Evolutionary conservation across 2,329 filamentous ascomycete genomes (phyloP), one percentile per base, ranked within the genome.

Genomic region (Dothistroma pini): DNA sequence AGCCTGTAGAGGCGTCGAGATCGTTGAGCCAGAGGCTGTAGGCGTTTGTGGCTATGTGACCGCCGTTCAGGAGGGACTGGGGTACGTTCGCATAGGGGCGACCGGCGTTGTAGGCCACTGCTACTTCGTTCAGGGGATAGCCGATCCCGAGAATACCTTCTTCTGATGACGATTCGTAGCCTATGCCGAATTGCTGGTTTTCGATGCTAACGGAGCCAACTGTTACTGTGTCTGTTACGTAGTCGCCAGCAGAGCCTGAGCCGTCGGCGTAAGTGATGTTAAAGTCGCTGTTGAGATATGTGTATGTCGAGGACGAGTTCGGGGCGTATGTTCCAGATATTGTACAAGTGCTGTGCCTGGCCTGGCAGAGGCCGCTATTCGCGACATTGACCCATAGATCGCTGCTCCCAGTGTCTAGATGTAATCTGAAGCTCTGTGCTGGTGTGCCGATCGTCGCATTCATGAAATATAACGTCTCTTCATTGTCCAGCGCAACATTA

Each of bases 181-280:
- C 89, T 63, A 93, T 80, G 62, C 89, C 89, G 68, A 93, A 90
- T 69, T 92, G 88, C 58, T 91, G 77, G 59, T 78, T 75, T 3
- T 79, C 65, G 34, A 92, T 67, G 1, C 75, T 81, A 32, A 80
- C 74, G 22, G 77, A 78, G 12, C 83, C 86, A 57, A 92, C 79
- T 4, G 76, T 78, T 60, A 96, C 77, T 0, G 82, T 88, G 71
- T 97, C 93, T 4, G 84, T 86, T 2, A 86, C 90, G 73, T 96
- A 96, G 75, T 95, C 89, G 35, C 93, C 92, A 1, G 78, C 74
- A 0, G 91, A 89, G 5, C 86, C 86, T 0, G 89, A 89, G 51
- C 90, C 90, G 75, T 96, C 92, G 47, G 89, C 88, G 67, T 96
- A 96, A 1, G 87, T 86, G 65, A 96, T 96, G 77, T 93, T 93